Evolutionary conservation across 2,329 filamentous ascomycete genomes (phyloP), one percentile per base, ranked within the genome.

Genomic region (Dothideomycetidae sp.): DNA sequence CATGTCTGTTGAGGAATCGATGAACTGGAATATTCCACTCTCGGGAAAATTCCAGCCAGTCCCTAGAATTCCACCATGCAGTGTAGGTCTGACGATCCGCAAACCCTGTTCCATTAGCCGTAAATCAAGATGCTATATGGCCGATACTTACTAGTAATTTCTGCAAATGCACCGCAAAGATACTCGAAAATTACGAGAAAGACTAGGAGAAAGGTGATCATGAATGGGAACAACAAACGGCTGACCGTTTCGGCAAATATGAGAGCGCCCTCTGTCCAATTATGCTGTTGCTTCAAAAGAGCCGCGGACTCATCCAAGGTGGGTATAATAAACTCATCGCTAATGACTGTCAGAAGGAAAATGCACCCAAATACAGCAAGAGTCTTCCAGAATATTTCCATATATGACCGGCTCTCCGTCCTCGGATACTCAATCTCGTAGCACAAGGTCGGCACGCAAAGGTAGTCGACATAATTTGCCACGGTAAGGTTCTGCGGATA

Each of bases 141-240:
- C 9, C 14, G 5, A 15, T 11, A 50, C 57, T 51, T 51, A 61
- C 61, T 71, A 12, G 86, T 93, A 48, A 96, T 81, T 58, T 98
- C 90, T 10, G 86, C 90, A 52, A 92, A 93, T 33, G 86, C 86
- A 41, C 88, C 90, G 21, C 96, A 73, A 9, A 93, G 72, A 58
- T 96, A 98, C 58, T 98, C 90, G 58, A 96, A 98, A 51, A 96
- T 96, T 57, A 94, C 85, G 41, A 98, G 75, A 64, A 98, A 98
- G 39, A 96, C 86, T 33, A 96, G 75, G 3, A 96, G 66, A 56
- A 96, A 92, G 3, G 79, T 93, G 43, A 96, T 70, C 83, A 94
- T 94, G 59, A 96, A 98, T 3, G 90, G 90, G 60, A 94, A 96
- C 14, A 98, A 71, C 12, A 98, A 73, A 67, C 82, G 77, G 40